Evolutionary conservation across 805 yeast species (phyloP), one percentile per base, ranked within the genome.

Genomic region (Myxozyma vanderwaltii): DNA sequence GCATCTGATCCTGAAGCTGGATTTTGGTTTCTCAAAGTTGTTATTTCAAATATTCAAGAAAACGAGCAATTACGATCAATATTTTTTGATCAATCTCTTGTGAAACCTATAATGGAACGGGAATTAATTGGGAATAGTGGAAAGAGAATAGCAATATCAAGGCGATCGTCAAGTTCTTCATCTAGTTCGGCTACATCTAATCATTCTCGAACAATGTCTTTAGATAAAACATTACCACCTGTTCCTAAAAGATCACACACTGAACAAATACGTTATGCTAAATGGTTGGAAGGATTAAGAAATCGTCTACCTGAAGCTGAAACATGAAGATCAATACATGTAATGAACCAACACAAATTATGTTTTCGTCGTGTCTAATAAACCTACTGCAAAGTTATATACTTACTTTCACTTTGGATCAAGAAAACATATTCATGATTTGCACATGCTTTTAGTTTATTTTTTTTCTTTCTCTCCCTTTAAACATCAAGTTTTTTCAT

Each of bases 221-320:
- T 13, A 17, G 38, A 49, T 3, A 45, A 46, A 19, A 39, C 47
- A 12, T 33, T 49, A 17, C 63, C 63, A 21, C 23, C 51, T 31
- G 35, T 58, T 33, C 65, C 64, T 26, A 38, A 41, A 35, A 58
- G 59, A 24, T 40, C 55, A 23, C 54, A 60, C 12, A 63, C 66
- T 21, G 68, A 65, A 24, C 61, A 67, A 41, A 27, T 65, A 38
- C 51, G 63, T 23, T 65, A 65, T 35, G 52, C 65, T 3, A 46
- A 68, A 31, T 65, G 68, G 68, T 35, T 60, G 13, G 68, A 65
- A 2, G 67, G 67, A 12, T 33, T 65, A 41, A 58, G 63, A 17
- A 40, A 53, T 17, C 62, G 68, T 19, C 59, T 58, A 57, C 67
- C 67, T 15, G 63, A 59, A 2, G 57, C 59, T 21, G 59, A 38